Conservation (phyloP, 441 rosid genomes). For the Cnidoscolus chayamansa region DNA sequence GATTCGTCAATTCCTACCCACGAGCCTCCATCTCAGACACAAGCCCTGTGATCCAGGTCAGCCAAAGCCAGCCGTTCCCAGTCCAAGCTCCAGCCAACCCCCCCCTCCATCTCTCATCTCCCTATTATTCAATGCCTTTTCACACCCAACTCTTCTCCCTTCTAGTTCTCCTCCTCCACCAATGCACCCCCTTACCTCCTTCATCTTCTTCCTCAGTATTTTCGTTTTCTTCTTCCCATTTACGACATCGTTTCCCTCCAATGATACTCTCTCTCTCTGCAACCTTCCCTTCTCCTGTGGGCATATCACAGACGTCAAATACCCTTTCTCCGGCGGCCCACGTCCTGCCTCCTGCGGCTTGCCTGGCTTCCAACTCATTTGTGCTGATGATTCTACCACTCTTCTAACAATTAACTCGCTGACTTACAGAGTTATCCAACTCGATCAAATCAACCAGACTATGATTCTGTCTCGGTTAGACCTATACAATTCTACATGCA, state of each 20-base stretch:
- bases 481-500: constrained; percentile 33
- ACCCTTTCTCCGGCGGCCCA: constrained; percentile 41
- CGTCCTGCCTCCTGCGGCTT: constrained; percentile 38
- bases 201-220: neutral
- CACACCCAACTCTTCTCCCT: neutral
- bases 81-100: neutral
- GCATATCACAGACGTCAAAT: constrained; percentile 23
- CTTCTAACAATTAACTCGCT: constrained; percentile 22
- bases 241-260: constrained; percentile 2
- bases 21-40: too few relatives aligned
- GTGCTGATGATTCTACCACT: constrained; percentile 15
- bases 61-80: constrained; percentile 5
- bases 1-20: too few relatives aligned
- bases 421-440: constrained; percentile 25
- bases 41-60: constrained; percentile 2
- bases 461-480: constrained; percentile 31
- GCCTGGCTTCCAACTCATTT: constrained; percentile 33
- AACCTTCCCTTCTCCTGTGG: constrained; percentile 33
- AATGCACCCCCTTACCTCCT: constrained; percentile 4
- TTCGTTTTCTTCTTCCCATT: neutral
- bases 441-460: constrained; percentile 24
- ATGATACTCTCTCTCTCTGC: constrained; percentile 20
- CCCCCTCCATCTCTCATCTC: neutral
- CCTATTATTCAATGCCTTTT: neutral
- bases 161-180: constrained; percentile 7